These are phyloP conservation scores for Chrysanthemum lavandulifolium DNA, from an alignment of 129 eudicot species.

Conservation along the genomic window DNA sequence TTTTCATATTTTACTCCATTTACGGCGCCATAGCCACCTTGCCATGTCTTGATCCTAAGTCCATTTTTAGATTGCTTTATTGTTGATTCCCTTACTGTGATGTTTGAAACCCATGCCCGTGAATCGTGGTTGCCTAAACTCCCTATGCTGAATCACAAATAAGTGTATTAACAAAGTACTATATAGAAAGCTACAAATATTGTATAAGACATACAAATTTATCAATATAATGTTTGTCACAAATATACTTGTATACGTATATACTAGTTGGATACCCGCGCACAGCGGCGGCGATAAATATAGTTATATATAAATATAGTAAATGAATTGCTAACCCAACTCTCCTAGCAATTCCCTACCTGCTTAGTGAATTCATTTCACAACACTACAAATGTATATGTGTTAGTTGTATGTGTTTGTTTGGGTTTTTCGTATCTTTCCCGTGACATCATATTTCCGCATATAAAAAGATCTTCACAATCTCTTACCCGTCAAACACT, in stretches of 20 bases:
- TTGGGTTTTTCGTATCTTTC: too few relatives aligned
- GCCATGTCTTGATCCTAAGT: slow-evolving; percentile 70
- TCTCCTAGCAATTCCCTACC: too few relatives aligned
- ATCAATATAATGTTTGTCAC: background rate
- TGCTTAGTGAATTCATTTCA: too few relatives aligned
- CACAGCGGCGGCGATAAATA: too few relatives aligned
- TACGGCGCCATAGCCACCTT: slow-evolving; percentile 64
- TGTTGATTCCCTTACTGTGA: slow-evolving; percentile 46
- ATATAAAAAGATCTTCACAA: too few relatives aligned
- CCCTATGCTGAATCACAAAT: slow-evolving; percentile 42
- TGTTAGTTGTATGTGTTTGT: too few relatives aligned
- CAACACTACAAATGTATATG: too few relatives aligned
- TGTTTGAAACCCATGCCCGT: slow-evolving; percentile 57
- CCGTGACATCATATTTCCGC: too few relatives aligned
- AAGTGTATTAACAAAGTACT: background rate
- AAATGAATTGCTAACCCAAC: too few relatives aligned
- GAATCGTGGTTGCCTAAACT: slow-evolving; percentile 60
- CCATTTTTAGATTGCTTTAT: slow-evolving; percentile 54
- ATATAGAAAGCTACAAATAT: background rate
- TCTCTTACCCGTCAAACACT: too few relatives aligned
- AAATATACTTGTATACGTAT: background rate
- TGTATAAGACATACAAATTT: slow-evolving; percentile 4
- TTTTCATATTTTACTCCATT: slow-evolving; percentile 36
- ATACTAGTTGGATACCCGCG: too few relatives aligned
- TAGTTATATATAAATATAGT: too few relatives aligned